Percentiles rank a stretch among this genome's conserved stretches.
phyloP scores from a whole-genome alignment of 495 filamentous ascomycete species.

The Platismatia glauca region DNA sequence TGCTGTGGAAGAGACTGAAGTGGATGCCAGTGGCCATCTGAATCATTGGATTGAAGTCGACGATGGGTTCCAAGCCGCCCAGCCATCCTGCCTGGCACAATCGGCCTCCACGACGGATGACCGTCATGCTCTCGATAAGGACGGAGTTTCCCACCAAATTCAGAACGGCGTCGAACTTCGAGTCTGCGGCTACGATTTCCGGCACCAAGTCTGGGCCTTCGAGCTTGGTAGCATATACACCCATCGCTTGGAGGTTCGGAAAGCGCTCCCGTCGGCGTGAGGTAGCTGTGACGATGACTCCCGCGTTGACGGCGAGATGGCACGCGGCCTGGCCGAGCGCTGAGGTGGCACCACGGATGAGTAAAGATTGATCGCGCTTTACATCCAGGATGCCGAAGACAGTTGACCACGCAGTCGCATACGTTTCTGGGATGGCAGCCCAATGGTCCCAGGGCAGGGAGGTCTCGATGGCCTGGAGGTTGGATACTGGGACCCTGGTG shows the following conservation, averaged over 20 bases:
- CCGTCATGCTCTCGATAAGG: neutral
- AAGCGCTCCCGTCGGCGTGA: conserved; percentile 29
- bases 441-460: neutral
- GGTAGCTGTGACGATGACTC: conserved; percentile 35
- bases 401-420: neutral
- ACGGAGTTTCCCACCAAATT: neutral
- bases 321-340: conserved; percentile 38
- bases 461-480: neutral
- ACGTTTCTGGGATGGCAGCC: neutral
- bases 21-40: neutral
- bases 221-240: neutral
- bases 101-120: neutral
- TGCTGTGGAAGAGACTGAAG: neutral
- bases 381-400: neutral
- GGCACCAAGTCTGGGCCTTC: neutral
- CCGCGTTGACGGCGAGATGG: conserved; percentile 36
- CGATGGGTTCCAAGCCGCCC: neutral
- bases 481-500: neutral
- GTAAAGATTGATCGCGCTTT: neutral
- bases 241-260: neutral
- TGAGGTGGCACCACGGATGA: conserved; percentile 39
- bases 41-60: neutral
- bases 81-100: neutral
- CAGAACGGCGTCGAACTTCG: neutral
- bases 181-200: neutral